Evolutionary conservation across 257 asterid genomes (phyloP), one percentile per base, ranked within the genome.

Genomic region (Coffea canephora): DNA sequence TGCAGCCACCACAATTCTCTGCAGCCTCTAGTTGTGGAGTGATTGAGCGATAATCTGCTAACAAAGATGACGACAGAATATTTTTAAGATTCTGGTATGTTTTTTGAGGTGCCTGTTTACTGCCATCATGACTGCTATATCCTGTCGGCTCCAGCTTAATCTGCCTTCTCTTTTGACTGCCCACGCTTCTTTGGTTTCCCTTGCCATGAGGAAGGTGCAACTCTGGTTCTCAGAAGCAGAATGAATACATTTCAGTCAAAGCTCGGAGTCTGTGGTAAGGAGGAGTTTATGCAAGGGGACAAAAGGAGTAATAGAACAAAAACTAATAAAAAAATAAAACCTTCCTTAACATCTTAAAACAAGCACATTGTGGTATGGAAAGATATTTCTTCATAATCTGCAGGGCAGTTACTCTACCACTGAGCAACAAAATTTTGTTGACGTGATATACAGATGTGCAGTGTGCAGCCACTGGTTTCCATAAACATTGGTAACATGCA

Each of bases 1-100:
- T 19, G 75, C 92, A 89, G 50, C 66, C 75, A 11, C 97, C 91
- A 59, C 69, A 78, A 81, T 78, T 79, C 84, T 92, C 95, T 43
- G 97, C 96, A 41, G 88, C 83, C 88, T 89, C 89, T 43, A 91
- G 84, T 76, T 84, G 85, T 79, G 46, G 79, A 80, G 87, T 87
- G 81, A 91, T 71, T 16, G 89, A 85, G 59, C 71, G 70, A 66
- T 72, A 55, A 77, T 73, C 67, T 75, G 77, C 43, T 76, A 69
- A 65, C 64, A 78, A 52, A 18, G 91, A 86, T 19, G 84, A 73
- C 13, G 81, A 69, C 66, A 69, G 77, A 66, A 78, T 75, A 55
- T 61, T 64, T 83, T 77, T 83, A 71, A 85, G 81, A 75, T 55
- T 86, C 71, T 71, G 65, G 69, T 81, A 82, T 49, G 76, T 71